Evolutionary conservation across 2,329 filamentous ascomycete species (phyloP), one percentile per base, ranked within the genome.

Genomic region (Fusarium annulatum): DNA sequence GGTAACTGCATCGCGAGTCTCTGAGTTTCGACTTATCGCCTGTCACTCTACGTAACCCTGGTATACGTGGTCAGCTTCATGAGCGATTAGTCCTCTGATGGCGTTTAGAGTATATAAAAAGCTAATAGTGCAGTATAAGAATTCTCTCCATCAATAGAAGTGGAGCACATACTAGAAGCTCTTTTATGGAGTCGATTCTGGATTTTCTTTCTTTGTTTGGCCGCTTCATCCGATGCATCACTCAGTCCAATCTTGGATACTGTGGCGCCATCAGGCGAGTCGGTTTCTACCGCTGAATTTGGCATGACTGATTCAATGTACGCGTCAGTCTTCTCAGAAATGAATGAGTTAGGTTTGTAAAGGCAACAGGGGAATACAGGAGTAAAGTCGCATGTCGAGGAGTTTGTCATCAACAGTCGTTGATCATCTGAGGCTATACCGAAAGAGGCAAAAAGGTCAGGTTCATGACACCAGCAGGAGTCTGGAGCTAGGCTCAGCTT

Each of bases 141-240:
- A 28, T 28, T 28, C 26, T 28, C 26, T 28, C 7, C 26, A 28
- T 28, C 26, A 28, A 28, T 28, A 28, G 26, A 28, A 18, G 7
- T 7, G 4, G 0, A 2, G 12, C 11, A 59, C 42, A 11, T 34
- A 63, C 61, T 49, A 0, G 53, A 64, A 12, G 53, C 28, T 9
- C 61, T n/a, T 21, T 61, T 64, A 7, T 61, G 38, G 3, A 61
- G 18, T 9, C 61, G 42, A 49, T 64, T 64, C 36, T 49, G 55
- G 7, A 64, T 7, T 21, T 33, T 64, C 43, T 49, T 64, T 23
- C 16, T 26, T 7, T 23, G n/a, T 12, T 30, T 30, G 21, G 6
- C 14, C 4, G 9, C 0, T 15, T 26, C 52, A 12, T 18, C 39
- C 2, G 26, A 3, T 10, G 9, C 12, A 7, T 21, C 26, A 26